Evolutionary conservation across 306 rosid genomes (phyloP).

Genomic region (Vicia sativa): DNA sequence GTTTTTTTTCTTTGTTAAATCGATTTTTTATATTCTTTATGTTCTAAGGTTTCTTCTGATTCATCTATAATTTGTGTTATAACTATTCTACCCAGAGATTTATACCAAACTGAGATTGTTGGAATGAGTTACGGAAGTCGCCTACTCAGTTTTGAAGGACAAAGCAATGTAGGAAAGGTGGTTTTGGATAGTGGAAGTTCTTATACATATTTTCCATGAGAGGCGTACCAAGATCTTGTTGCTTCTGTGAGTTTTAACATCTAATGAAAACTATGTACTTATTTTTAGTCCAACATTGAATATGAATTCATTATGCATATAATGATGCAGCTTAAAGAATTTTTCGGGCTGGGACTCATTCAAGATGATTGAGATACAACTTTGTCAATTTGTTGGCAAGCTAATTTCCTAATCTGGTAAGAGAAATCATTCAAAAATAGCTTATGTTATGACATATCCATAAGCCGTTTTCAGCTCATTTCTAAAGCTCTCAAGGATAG

Average conservation of each 20-base stretch:
- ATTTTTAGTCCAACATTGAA: slow-evolving; percentile 13
- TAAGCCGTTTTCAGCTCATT: neutral
- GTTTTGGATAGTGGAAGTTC: slow-evolving; percentile 87
- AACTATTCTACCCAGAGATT: slow-evolving; percentile 52
- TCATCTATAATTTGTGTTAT: slow-evolving; percentile 25
- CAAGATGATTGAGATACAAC: slow-evolving; percentile 65
- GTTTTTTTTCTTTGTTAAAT: neutral
- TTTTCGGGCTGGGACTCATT: slow-evolving; percentile 50
- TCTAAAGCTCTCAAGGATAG: neutral
- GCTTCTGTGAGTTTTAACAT: slow-evolving; percentile 61
- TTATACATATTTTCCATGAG: slow-evolving; percentile 70
- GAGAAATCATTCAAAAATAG: slow-evolving; percentile 2
- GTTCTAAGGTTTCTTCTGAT: slow-evolving; percentile 25
- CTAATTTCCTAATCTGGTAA: slow-evolving; percentile 59
- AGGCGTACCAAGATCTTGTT: slow-evolving; percentile 62
- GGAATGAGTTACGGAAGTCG: slow-evolving; percentile 63
- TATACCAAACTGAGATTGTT: slow-evolving; percentile 59
- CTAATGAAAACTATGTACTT: slow-evolving; percentile 13
- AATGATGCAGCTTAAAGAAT: slow-evolving; percentile 69
- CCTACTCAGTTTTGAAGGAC: slow-evolving; percentile 49
- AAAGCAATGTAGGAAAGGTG: slow-evolving; percentile 49
- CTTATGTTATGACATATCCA: neutral
- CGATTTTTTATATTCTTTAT: neutral
- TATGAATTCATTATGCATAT: slow-evolving; percentile 20
- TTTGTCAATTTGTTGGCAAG: slow-evolving; percentile 76